Base-by-base conservation (phyloP, 2,329 filamentous ascomycete genomes). In the Arthroderma sp. region DNA sequence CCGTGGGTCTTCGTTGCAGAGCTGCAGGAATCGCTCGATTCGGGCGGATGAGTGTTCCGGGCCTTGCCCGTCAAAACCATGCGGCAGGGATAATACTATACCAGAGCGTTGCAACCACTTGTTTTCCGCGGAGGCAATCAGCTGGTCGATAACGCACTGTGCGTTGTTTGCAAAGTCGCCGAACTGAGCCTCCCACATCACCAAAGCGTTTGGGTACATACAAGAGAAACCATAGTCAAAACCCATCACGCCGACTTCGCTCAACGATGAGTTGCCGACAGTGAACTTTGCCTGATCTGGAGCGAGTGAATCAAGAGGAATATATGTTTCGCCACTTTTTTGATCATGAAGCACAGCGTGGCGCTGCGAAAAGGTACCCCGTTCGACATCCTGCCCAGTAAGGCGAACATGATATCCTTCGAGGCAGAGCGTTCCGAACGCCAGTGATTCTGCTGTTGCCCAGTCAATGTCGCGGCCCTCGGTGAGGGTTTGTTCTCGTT, bases 81-180 rank as follows among this genome's bases (percentile, higher is more conserved):
- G 91, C 44, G 91, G 91, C 46, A 98, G 76, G 50, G 87, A 95
- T 77, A 96, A 83, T 56, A 98, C 86, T 42, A 98, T 79, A 59
- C 91, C 91, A 44, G 88, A 94, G 67, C 91, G 83, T 73, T 98
- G 91, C 69, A 96, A 83, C 91, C 91, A 98, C 72, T 98, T 98
- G 53, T 85, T 81, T 70, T 98, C 91, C 61, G 89, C 91, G 50
- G 91, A 95, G 42, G 91, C 89, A 57, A 98, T 82, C 70, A 98
- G 98, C 69, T 98, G 91, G 65, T 98, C 91, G 60, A 98, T 93
- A 67, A 98, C 93, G 65, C 87, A 94, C 70, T 98, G 91, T 37
- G 91, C 89, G 61, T 95, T 98, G 77, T 98, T 98, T 74, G 91
- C 91, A 59, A 98, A 98, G 68, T 98, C 91, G 74, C 91, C 91